Evolutionary conservation across 495 filamentous ascomycete genomes (phyloP), one percentile per base, ranked within the genome.

Genomic region (Pseudomonodictys pantanalensis): DNA sequence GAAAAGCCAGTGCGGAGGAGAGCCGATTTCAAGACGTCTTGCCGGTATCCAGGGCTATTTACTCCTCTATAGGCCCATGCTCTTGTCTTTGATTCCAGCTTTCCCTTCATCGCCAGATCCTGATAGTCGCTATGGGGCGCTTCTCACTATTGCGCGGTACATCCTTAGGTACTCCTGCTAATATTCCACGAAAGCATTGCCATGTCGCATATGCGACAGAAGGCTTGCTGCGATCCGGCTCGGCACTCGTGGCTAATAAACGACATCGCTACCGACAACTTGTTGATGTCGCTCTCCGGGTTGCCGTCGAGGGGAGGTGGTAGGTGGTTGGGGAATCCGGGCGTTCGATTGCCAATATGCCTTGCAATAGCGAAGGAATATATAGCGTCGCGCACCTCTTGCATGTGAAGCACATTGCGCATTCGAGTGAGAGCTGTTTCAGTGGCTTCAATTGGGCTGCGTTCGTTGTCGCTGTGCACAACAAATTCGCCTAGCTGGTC

Each of bases 381-480:
- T 29, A 95, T 80, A 7, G 95, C 89, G 63, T 96, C 91, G n/a
- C 91, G 84, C 66, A 92, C 92, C 75, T 96, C 91, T 18, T 83
- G 80, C 52, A 83, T 85, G 57, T 91, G 86, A 8, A 96, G 79
- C 4, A 92, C 73, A 35, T 78, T 77, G 41, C 90, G 85, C 68
- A 86, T 79, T 6, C 76, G 76, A 3, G 62, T 68, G 8, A 95
- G 73, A 1, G 81, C 80, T 52, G 84, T 79, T 43, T 91, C 86
- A 23, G 90, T 80, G 50, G 81, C 76, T 57, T 79, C 82, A 25
- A 77, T 72, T 11, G 79, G 77, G 35, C 78, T 78, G 17, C 81
- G 73, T 60, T 81, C 80, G 47, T 85, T 82, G 62, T 90, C 84
- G 28, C 78, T 79, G 10, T 85, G 71, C 3, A 85, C 83, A 23